Evolutionary conservation across 2,329 filamentous ascomycete species (phyloP).

Genomic region (Microcyclosporella mali): DNA sequence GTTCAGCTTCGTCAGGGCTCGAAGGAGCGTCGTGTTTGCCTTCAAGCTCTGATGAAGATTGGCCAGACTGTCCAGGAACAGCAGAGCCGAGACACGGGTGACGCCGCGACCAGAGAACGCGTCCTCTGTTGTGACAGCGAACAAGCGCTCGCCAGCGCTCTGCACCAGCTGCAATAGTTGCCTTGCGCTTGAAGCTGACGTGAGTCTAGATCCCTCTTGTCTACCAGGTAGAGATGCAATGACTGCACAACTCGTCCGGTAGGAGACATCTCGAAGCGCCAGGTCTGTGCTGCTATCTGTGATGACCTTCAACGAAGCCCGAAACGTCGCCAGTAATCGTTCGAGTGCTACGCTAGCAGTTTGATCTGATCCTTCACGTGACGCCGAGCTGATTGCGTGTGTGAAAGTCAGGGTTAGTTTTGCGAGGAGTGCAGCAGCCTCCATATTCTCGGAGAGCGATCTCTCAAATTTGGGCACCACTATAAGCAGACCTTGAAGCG

Average conservation of each 20-base stretch:
- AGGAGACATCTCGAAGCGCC: conserved; percentile 74
- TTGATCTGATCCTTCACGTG: conserved; percentile 38
- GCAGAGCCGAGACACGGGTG: conserved; percentile 77
- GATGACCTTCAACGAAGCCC: conserved; percentile 74
- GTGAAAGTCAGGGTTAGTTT: conserved; percentile 67
- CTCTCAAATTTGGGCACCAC: conserved; percentile 82
- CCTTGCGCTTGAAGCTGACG: conserved; percentile 18
- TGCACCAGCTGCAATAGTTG: conserved; percentile 61
- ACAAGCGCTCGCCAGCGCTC: conserved; percentile 70
- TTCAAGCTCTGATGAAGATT: conserved; percentile 62
- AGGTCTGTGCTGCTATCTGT: conserved; percentile 65
- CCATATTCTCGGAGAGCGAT: conserved; percentile 61
- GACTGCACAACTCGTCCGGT: conserved; percentile 70
- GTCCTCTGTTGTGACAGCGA: conserved; percentile 88
- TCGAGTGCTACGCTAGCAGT: conserved; percentile 60
- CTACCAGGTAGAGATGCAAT: conserved; percentile 14
- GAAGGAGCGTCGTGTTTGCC: conserved; percentile 67
- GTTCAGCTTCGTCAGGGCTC: conserved; percentile 76
- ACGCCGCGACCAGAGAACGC: conserved; percentile 75
- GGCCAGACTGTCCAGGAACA: conserved; percentile 75
- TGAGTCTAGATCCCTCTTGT: conserved; percentile 5
- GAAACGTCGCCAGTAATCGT: conserved; percentile 84
- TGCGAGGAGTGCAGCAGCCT: conserved; percentile 69
- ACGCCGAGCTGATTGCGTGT: conserved; percentile 59
- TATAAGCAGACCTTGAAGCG: conserved; percentile 79